Percentiles rank a stretch among this genome's conserved stretches.
Evolutionary conservation across 2,329 filamentous ascomycete species (phyloP).

Genomic region (Byssothecium circinans): DNA sequence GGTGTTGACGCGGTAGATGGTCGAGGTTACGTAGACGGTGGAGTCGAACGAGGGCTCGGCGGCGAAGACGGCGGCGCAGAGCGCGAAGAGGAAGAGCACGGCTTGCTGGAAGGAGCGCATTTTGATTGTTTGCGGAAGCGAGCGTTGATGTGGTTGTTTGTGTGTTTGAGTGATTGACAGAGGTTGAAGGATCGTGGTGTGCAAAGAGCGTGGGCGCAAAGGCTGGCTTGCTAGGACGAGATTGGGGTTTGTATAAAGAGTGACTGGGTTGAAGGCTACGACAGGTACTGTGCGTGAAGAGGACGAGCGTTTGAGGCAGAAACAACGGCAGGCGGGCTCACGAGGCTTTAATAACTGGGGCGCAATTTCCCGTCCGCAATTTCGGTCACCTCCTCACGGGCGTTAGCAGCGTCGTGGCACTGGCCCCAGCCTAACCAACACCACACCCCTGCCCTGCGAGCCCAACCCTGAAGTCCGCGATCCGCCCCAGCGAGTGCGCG

Average conservation of each 20-base stretch:
- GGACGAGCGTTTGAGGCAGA: slow-evolving; percentile 24
- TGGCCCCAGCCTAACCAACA: background rate
- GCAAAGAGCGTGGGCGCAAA: slow-evolving; percentile 6
- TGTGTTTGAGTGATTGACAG: slow-evolving; percentile 1
- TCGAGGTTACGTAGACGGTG: slow-evolving; percentile 42
- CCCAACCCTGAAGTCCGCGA: background rate
- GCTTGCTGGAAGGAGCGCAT: slow-evolving; percentile 42
- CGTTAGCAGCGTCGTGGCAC: background rate
- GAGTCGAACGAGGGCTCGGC: slow-evolving; percentile 31
- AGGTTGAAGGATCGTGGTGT: background rate
- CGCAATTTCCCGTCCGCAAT: slow-evolving; percentile 25
- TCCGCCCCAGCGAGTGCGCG: background rate
- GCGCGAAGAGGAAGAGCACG: slow-evolving; percentile 37
- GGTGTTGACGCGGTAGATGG: slow-evolving; percentile 44
- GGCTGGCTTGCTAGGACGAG: slow-evolving; percentile 4
- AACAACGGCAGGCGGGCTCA: slow-evolving; percentile 24
- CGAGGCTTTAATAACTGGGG: slow-evolving; percentile 21
- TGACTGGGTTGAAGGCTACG: slow-evolving; percentile 11
- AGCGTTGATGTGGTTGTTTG: slow-evolving; percentile 1
- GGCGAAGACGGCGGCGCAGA: slow-evolving; percentile 36
- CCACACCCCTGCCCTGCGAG: background rate
- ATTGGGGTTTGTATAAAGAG: slow-evolving; percentile 3
- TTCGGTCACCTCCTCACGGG: background rate
- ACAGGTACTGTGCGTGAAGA: slow-evolving; percentile 17
- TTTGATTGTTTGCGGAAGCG: slow-evolving; percentile 21